A percentile compares a stretch with the other conserved stretches of the same genome.
Conservation (phyloP, 371 early-diverging fungal genomes). For the Mortierella sp. region DNA sequence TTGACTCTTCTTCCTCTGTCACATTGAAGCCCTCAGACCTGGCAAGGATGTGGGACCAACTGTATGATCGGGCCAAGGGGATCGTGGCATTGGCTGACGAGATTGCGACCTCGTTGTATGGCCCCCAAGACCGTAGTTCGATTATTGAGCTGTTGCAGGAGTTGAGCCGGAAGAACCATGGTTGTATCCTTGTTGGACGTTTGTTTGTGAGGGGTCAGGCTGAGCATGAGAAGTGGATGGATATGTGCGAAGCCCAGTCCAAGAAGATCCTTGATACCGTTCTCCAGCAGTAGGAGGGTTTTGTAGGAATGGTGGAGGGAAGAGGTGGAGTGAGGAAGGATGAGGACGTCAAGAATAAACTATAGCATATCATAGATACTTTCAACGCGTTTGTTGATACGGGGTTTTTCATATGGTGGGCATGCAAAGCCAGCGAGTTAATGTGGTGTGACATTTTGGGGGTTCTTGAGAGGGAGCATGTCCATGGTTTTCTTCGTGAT, state of each 20-base stretch:
- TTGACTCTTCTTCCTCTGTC: conserved; percentile 4
- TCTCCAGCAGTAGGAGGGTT: conserved; percentile 5
- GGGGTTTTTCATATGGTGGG: too few relatives aligned
- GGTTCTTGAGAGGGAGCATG: background rate
- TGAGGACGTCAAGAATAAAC: background rate
- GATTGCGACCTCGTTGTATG: conserved; percentile 52
- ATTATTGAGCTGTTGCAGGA: conserved; percentile 35
- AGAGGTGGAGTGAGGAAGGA: background rate
- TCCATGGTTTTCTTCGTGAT: background rate
- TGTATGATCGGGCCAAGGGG: conserved; percentile 41
- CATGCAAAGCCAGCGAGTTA: background rate
- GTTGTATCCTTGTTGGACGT: conserved; percentile 46
- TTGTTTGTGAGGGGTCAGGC: conserved; percentile 52
- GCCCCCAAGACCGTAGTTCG: conserved; percentile 39
- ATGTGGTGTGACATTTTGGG: background rate
- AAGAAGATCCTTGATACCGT: conserved; percentile 50
- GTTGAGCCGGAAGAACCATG: conserved; percentile 45
- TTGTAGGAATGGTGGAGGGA: background rate
- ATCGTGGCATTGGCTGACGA: conserved; percentile 51
- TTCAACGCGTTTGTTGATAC: too few relatives aligned
- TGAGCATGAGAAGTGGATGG: conserved; percentile 56
- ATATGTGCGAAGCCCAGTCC: conserved; percentile 54
- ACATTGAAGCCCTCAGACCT: conserved; percentile 43
- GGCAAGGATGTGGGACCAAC: conserved; percentile 56
- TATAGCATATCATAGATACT: too few relatives aligned